Evolutionary conservation across 2,329 filamentous ascomycete species (phyloP).

Genomic region (Aspergillus uvarum): DNA sequence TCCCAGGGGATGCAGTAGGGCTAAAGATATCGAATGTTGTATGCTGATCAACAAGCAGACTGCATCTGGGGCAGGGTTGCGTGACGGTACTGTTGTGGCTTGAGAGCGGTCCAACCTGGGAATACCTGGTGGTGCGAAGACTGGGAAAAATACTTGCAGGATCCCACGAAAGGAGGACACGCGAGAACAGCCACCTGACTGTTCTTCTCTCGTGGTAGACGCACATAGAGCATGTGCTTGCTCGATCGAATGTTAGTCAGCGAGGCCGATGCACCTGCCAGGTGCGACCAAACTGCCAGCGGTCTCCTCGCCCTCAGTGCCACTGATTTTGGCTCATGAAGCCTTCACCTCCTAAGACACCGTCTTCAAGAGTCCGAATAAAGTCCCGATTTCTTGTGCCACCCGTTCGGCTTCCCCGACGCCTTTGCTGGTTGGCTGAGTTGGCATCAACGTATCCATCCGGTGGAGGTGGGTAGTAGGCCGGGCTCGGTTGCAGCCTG

Average conservation of each 20-base stretch:
- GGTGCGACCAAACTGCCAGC: slow-evolving; percentile 8
- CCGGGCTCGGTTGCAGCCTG: slow-evolving; percentile 88
- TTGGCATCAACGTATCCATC: slow-evolving; percentile 73
- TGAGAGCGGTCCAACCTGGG: not conserved
- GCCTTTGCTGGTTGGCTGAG: slow-evolving; percentile 60
- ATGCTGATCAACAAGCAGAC: not conserved
- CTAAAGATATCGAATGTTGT: not conserved
- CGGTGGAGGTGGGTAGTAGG: slow-evolving; percentile 91
- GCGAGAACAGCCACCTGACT: slow-evolving; percentile 16
- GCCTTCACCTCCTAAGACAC: slow-evolving; percentile 81
- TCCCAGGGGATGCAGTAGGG: not conserved
- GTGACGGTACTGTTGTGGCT: not conserved
- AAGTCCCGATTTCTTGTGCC: slow-evolving; percentile 71
- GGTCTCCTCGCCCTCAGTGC: slow-evolving; percentile 47
- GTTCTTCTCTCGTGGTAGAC: slow-evolving; percentile 10
- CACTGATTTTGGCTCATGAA: slow-evolving; percentile 79
- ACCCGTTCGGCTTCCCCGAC: slow-evolving; percentile 71
- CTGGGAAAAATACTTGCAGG: slow-evolving; percentile 7
- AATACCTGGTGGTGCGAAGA: not conserved
- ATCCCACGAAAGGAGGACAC: slow-evolving; percentile 17
- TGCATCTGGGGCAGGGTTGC: not conserved
- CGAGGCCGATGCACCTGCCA: slow-evolving; percentile 13
- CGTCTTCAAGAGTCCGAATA: slow-evolving; percentile 89
- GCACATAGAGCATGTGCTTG: slow-evolving; percentile 18
- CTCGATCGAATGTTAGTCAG: slow-evolving; percentile 16